phyloP scores from a whole-genome alignment of 1,284 basidiomycete genomes.

The Leccinum solheimii region DNA sequence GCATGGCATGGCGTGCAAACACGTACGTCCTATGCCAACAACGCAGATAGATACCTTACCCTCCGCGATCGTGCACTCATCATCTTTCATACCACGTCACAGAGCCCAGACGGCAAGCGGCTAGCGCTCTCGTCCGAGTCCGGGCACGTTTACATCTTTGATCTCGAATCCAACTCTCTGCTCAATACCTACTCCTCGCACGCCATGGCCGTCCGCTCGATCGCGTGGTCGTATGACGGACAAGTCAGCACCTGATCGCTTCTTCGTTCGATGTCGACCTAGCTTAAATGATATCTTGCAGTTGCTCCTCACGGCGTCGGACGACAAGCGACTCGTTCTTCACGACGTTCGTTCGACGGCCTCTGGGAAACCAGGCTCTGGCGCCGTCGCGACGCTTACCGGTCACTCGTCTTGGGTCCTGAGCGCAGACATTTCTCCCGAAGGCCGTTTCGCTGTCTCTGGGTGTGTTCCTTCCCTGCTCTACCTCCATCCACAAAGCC shows the following conservation, averaged over 20 bases:
- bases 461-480: conserved; percentile 53
- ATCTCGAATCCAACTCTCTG: conserved; percentile 65
- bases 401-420: conserved; percentile 90
- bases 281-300: conserved; percentile 33
- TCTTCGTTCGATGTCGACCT: conserved; percentile 17
- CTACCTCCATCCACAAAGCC: not conserved
- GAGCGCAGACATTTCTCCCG: conserved; percentile 75
- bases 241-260: conserved; percentile 38
- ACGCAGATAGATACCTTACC: conserved; percentile 1
- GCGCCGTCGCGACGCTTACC: conserved; percentile 77
- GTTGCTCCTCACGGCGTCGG: conserved; percentile 83
- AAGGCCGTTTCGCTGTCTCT: conserved; percentile 73
- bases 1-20: conserved; percentile 78
- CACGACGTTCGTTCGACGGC: conserved; percentile 75
- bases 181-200: conserved; percentile 77
- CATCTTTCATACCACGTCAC: conserved; percentile 3
- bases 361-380: conserved; percentile 60
- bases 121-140: conserved; percentile 78
- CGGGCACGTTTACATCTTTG: conserved; percentile 82
- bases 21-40: conserved; percentile 54
- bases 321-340: conserved; percentile 83
- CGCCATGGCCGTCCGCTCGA: conserved; percentile 79
- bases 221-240: conserved; percentile 83
- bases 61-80: conserved; percentile 12
- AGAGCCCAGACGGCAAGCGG: conserved; percentile 84